Conservation (phyloP, 148 eudicot species). For the Hydrangea macrophylla region DNA sequence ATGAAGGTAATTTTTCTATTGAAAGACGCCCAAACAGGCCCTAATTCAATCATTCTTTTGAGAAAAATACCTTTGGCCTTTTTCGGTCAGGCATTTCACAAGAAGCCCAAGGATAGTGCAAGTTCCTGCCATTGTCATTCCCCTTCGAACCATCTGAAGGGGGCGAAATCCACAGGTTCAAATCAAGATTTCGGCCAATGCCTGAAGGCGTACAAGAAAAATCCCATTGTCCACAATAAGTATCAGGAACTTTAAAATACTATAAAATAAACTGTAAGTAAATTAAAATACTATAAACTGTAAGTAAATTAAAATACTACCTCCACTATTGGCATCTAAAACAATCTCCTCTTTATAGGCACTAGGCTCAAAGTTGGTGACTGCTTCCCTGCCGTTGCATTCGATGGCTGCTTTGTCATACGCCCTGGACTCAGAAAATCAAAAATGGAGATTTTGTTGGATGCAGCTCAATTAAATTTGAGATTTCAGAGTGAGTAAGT, state of each 20-base stretch:
- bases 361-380: constrained; percentile 51
- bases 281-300: background rate
- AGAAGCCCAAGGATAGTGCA: constrained; percentile 14
- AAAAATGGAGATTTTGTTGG: constrained; percentile 12
- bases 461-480: constrained; percentile 1
- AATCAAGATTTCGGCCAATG: constrained; percentile 35
- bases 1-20: background rate
- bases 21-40: background rate
- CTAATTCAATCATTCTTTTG: too few species aligned
- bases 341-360: constrained; percentile 37
- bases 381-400: constrained; percentile 54
- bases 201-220: constrained; percentile 23
- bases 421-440: constrained; percentile 45
- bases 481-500: background rate
- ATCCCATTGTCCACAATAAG: background rate
- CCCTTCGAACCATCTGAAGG: constrained; percentile 20
- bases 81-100: constrained; percentile 24
- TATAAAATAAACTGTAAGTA: background rate
- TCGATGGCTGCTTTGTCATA: constrained; percentile 60
- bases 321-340: constrained; percentile 30
- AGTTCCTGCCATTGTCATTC: constrained; percentile 10
- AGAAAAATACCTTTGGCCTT: constrained; percentile 33
- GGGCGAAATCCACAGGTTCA: constrained; percentile 44
- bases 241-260: too few species aligned
- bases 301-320: constrained; percentile 26